phyloP scores from a whole-genome alignment of 1,139 yeast species.

The Sugiyamaella pinicola region DNA sequence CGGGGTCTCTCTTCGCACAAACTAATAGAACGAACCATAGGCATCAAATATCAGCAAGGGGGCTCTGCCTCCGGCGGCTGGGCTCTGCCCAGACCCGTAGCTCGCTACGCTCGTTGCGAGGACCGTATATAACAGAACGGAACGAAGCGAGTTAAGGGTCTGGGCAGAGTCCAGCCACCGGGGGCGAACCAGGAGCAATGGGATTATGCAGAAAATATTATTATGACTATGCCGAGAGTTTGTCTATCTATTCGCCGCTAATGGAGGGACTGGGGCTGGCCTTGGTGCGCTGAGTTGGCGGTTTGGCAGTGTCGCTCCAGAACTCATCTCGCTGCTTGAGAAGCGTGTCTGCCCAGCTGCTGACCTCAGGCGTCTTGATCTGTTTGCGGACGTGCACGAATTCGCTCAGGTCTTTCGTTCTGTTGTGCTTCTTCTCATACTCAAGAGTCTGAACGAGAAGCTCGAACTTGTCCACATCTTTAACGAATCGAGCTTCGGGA shows the following conservation, averaged over 20 bases:
- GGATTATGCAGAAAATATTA: neutral
- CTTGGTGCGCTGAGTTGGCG: conserved; percentile 15
- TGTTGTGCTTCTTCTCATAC: conserved; percentile 66
- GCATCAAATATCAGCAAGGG: neutral
- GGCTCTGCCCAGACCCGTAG: conserved; percentile 10
- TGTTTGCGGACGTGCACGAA: conserved; percentile 65
- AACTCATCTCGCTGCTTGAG: conserved; percentile 57
- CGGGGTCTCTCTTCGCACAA: no score
- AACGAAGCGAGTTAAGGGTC: conserved; percentile 7
- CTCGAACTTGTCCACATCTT: conserved; percentile 93
- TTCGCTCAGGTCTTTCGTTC: conserved; percentile 61
- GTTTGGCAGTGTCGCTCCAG: conserved; percentile 38
- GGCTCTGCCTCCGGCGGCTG: conserved; percentile 6
- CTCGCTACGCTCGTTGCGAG: neutral
- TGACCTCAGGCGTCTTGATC: conserved; percentile 73
- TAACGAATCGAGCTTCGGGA: conserved; percentile 84
- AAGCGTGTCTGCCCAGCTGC: conserved; percentile 68
- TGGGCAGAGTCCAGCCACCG: conserved; percentile 9
- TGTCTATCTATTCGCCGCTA: neutral
- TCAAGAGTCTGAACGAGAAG: conserved; percentile 89
- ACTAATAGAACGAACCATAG: no score
- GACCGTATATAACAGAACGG: no score
- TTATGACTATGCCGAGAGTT: no score
- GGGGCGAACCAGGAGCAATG: neutral
- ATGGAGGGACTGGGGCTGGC: conserved; percentile 13